Evolutionary conservation across 805 yeast genomes (phyloP).

Genomic region (Dipodascus geniculatus): DNA sequence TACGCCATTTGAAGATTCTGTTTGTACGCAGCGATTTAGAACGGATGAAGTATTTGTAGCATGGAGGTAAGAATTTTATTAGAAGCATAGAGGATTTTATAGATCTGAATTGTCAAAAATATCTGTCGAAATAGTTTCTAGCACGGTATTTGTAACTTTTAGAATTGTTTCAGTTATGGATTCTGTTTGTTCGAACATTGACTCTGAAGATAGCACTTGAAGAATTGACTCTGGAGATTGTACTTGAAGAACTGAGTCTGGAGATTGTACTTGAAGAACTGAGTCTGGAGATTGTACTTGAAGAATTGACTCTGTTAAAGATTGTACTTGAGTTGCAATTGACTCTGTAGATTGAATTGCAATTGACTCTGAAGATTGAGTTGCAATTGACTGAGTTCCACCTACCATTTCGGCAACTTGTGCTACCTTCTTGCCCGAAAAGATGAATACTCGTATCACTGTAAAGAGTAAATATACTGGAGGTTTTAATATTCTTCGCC

Average conservation of each 20-base stretch:
- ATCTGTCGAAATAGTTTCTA: neutral
- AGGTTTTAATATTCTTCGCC: conserved; percentile 27
- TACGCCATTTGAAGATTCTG: conserved; percentile 51
- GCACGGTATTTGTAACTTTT: neutral
- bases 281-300: too few species aligned
- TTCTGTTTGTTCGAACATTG: too few species aligned
- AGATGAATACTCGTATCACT: conserved; percentile 15
- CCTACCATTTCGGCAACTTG: neutral
- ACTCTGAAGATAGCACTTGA: too few species aligned
- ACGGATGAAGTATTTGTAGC: conserved; percentile 86
- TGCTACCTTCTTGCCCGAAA: neutral
- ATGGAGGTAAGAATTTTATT: conserved; percentile 55
- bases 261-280: too few species aligned
- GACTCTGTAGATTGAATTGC: neutral
- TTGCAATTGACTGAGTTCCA: neutral
- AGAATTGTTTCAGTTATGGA: neutral
- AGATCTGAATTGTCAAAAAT: neutral
- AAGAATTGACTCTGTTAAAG: neutral
- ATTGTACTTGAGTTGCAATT: neutral
- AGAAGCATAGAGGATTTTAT: neutral
- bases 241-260: too few species aligned
- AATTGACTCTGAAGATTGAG: neutral
- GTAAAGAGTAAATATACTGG: conserved; percentile 26
- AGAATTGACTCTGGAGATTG: too few species aligned
- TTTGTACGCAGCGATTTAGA: conserved; percentile 86